Evolutionary conservation across 1,284 basidiomycete genomes (phyloP), one percentile per base, ranked within the genome.

Genomic region (Naganishia sp.): DNA sequence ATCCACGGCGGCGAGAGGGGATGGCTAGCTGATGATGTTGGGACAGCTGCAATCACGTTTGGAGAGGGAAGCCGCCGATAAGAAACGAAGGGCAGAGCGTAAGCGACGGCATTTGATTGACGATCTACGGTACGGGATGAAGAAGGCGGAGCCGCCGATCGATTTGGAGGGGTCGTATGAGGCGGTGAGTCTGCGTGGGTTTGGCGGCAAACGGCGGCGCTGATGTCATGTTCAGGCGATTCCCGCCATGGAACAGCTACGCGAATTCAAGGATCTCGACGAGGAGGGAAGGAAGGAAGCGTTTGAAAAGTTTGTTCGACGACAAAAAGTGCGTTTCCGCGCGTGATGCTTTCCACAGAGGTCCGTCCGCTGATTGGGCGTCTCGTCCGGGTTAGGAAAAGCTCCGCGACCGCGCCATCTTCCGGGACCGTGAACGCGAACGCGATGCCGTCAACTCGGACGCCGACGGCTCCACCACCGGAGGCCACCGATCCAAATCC

Each of bases 101-200:
- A 88, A 86, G 72, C 86, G 89, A 68, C 85, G 95, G 25, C 90
- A 96, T 77, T 81, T 90, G 65, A 92, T 96, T 74, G 95, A 99
- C 75, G 96, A 99, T 74, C 83, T 99, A 43, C 89, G 96, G 3
- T 97, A 98, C 78, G 96, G 94, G 0, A 83, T 98, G 70, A 94
- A 92, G 80, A 94, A 95, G 75, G 82, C 95, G 5, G 79, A 90
- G 0, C 88, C 93, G 43, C 84, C 90, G 0, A 79, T 95, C 50
- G 89, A 93, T 70, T 74, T 92, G 49, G 86, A 82, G 28, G 77
- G 87, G 67, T 76, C 87, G 0, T 96, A 88, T 73, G 92, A 95
- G 72, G 86, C 89, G 70, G 91, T 90, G 71, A 66, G 84, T 79
- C 15, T 48, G 45, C n/a, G 7, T 21, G 23, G 28, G 28, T 2